Conservation (phyloP, 129 eudicot species). For the Cynara cardunculus region DNA sequence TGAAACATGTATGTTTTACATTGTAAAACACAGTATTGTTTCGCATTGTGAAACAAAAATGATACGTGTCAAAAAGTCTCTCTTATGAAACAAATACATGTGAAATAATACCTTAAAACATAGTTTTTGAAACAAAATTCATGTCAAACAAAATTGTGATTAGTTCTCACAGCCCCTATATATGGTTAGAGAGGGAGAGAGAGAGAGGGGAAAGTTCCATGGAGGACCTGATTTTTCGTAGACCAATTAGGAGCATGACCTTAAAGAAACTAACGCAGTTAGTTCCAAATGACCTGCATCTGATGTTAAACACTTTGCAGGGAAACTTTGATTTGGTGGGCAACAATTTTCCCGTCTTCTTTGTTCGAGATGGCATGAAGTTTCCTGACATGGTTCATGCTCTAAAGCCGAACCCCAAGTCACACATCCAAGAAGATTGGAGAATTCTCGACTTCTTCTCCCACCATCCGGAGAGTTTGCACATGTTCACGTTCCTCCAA, state of each 20-base stretch:
- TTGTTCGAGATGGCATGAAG: constrained; percentile 58
- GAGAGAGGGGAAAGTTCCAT: no score
- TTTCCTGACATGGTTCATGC: constrained; percentile 73
- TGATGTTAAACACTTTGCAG: constrained; percentile 15
- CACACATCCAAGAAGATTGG: constrained; percentile 74
- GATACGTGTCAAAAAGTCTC: no score
- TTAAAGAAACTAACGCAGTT: no score
- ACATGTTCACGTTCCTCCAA: constrained; percentile 53
- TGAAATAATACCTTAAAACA: background rate
- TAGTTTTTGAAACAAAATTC: no score
- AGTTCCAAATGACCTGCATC: background rate
- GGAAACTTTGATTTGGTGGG: constrained; percentile 77
- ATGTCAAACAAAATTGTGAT: no score
- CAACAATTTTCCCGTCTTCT: constrained; percentile 73
- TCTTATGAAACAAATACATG: background rate
- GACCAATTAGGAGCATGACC: no score
- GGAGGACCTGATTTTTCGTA: no score
- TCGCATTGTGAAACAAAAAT: background rate
- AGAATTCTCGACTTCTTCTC: constrained; percentile 68
- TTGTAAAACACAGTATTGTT: background rate
- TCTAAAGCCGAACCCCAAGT: constrained; percentile 64
- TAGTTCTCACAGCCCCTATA: no score
- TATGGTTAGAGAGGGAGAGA: no score
- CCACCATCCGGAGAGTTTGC: constrained; percentile 64
- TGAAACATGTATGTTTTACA: background rate